Base-by-base conservation (phyloP, 495 filamentous ascomycete genomes). In the Talaromyces thailandensis region DNA sequence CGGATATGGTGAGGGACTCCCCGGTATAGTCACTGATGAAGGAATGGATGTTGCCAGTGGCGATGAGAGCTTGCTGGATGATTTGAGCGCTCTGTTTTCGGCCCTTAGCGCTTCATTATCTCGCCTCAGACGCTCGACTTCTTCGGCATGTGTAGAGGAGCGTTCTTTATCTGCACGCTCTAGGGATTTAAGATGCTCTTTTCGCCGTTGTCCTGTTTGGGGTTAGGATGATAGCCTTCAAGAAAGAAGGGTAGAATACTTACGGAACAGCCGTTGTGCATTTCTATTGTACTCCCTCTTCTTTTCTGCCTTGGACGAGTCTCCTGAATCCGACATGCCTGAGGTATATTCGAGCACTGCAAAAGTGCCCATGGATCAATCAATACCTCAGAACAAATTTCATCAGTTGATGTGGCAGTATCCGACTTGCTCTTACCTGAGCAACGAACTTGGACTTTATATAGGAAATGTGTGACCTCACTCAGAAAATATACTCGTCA, bases 121-220 rank as follows among this genome's bases (percentile, higher is more conserved):
- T 35, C 64, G 66, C 24, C 71, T 65, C 24, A 75, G 64, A 14
- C 68, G 68, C 35, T 74, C 71, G 40, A 75, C 69, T 62, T 75
- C 71, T 50, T 73, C 71, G 16, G 71, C 65, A 58, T 73, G 73
- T 35, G 67, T 67, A 25, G 63, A 63, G 25, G 61, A 71, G 60
- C 73, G 73, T 45, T 70, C 73, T 57, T 68, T 68, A 43, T 73
- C 70, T 23, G 70, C 66, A 37, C 69, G 66, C 59, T 75, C 73
- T 3, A 75, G 65, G 23, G 70, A 71, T 64, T 73, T 73, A 18
- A 75, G 61, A 63, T 75, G 73, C 58, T 75, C 73, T 63, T 75
- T 75, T 51, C 73, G 65, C 31, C 73, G 62, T 50, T 70, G 71
- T 24, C 73, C 73, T 75, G 16, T 40, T 16, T 4, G 6, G 14